Evolutionary conservation across 202 grass and related monocot species (phyloP).

Genomic region (Musa balbisiana): DNA sequence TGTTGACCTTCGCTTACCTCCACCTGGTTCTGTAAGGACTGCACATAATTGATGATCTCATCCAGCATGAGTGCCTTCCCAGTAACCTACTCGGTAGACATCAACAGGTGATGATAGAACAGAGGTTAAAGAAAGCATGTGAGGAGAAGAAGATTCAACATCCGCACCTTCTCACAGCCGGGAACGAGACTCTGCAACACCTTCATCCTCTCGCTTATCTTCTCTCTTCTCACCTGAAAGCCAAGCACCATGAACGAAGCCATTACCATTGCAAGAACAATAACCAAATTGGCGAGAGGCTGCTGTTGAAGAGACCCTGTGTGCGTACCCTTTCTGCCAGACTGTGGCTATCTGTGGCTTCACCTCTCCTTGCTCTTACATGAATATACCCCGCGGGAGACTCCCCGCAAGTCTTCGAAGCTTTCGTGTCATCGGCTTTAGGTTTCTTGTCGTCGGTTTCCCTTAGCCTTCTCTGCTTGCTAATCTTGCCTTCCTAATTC

Average conservation of each 20-base stretch:
- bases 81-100: conserved; percentile 18
- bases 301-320: too few species aligned
- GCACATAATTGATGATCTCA: conserved; percentile 45
- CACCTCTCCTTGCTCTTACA: conserved; percentile 31
- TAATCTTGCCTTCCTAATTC: conserved; percentile 17
- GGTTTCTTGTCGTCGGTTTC: conserved; percentile 4
- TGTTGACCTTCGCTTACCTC: conserved; percentile 24
- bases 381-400: conserved; percentile 10
- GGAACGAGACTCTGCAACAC: conserved; percentile 22
- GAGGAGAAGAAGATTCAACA: not conserved
- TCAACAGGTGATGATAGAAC: not conserved
- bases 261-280: too few species aligned
- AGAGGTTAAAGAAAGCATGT: too few species aligned
- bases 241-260: not conserved
- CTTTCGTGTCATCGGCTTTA: not conserved
- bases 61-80: conserved; percentile 39
- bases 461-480: conserved; percentile 19
- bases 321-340: conserved; percentile 13
- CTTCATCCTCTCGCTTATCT: conserved; percentile 22
- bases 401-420: not conserved
- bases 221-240: conserved; percentile 34
- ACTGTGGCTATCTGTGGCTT: conserved; percentile 35
- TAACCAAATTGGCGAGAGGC: too few species aligned
- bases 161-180: conserved; percentile 17
- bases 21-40: conserved; percentile 44